Percentiles rank a stretch among this genome's conserved stretches.
Evolutionary conservation across 345 rosid genomes (phyloP).

Genomic region (Mallotus nudiflorus): DNA sequence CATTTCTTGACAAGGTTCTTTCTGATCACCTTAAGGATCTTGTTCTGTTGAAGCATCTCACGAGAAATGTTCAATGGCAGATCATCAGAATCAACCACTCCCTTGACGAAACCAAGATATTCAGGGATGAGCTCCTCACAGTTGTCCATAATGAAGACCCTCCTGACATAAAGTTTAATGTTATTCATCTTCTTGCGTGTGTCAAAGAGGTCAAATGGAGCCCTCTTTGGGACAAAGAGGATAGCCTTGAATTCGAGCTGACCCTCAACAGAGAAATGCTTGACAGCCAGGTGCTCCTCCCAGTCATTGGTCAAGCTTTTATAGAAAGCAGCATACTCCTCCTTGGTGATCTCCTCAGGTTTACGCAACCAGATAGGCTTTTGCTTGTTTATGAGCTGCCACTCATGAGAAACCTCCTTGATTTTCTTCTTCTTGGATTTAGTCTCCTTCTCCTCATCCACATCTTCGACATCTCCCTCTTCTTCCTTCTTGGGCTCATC

Average conservation of each 20-base stretch:
- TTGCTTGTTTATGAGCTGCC: conserved; percentile 87
- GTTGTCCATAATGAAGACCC: conserved; percentile 94
- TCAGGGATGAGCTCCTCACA: conserved; percentile 88
- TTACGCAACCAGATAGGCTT: conserved; percentile 93
- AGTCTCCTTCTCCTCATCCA: conserved; percentile 74
- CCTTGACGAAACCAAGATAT: conserved; percentile 78
- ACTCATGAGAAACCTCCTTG: conserved; percentile 84
- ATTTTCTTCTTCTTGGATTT: conserved; percentile 81
- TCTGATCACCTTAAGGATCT: conserved; percentile 90
- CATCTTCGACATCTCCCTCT: conserved; percentile 78
- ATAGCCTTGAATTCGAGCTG: conserved; percentile 91
- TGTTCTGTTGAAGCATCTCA: conserved; percentile 86
- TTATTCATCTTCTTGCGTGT: conserved; percentile 82
- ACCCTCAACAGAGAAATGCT: conserved; percentile 90
- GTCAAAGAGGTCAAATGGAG: conserved; percentile 89
- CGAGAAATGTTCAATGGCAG: conserved; percentile 92
- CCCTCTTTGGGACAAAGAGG: conserved; percentile 76
- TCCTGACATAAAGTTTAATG: conserved; percentile 79
- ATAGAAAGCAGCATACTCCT: conserved; percentile 83
- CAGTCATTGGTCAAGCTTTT: conserved; percentile 87
- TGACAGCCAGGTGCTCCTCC: conserved; percentile 86
- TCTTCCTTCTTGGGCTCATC: conserved; percentile 68
- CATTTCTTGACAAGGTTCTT: conserved; percentile 92
- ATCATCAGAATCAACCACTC: conserved; percentile 92
- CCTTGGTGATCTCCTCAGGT: conserved; percentile 84